These are phyloP conservation scores for Lachancea kluyveri DNA, from an alignment of 805 yeast species.

Conservation along the genomic window DNA sequence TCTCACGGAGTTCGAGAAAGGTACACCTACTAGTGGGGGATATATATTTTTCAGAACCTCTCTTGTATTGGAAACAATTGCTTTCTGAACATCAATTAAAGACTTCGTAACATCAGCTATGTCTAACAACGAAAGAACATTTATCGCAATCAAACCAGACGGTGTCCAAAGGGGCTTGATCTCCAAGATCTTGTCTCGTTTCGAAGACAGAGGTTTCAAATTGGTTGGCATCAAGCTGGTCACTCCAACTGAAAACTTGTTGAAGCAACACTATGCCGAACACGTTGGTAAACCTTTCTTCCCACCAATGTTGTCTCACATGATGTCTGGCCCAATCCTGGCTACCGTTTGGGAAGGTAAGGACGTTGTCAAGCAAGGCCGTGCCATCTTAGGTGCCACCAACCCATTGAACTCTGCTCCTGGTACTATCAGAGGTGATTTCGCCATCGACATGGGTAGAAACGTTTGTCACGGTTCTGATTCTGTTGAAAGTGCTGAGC, in stretches of 20 bases:
- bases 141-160: constrained; percentile 95
- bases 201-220: constrained; percentile 96
- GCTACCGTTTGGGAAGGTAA: constrained; percentile 99
- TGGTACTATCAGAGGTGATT: constrained; percentile 99
- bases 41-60: no score
- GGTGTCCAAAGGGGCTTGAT: constrained; percentile 99
- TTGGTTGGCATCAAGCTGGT: constrained; percentile 92
- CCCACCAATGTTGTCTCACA: constrained; percentile 93
- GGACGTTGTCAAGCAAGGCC: constrained; percentile 98
- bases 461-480: constrained; percentile 99
- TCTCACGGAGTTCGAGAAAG: no score
- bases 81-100: no score
- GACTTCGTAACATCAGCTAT: constrained; percentile 3
- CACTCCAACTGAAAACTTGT: constrained; percentile 77
- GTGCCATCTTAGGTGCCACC: constrained; percentile 97
- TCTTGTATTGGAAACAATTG: no score
- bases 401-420: constrained; percentile 97
- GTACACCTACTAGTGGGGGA: no score
- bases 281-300: constrained; percentile 94
- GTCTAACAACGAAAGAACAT: constrained; percentile 67
- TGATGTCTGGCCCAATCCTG: constrained; percentile 97
- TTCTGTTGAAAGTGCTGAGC: constrained; percentile 95
- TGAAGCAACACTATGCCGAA: constrained; percentile 94
- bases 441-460: constrained; percentile 98
- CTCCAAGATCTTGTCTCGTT: constrained; percentile 83